Conservation (phyloP, 768 basidiomycete genomes). For the Lanmaoa rubissima region DNA sequence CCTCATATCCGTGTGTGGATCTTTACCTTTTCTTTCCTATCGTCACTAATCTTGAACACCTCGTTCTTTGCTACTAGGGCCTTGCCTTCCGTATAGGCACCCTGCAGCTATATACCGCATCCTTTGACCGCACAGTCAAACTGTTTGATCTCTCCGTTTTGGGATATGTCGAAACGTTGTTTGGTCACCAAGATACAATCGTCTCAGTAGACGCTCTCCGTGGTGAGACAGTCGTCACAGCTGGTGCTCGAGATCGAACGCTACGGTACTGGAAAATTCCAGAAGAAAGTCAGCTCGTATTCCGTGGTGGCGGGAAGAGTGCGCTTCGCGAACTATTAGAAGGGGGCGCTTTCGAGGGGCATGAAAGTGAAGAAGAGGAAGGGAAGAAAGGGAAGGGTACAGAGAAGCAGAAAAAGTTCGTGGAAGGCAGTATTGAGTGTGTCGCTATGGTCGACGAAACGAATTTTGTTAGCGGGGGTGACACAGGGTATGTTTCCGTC, state of each 20-base stretch:
- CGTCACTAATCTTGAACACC: not conserved
- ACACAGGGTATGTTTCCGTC: conserved; percentile 73
- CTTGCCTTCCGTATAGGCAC: conserved; percentile 78
- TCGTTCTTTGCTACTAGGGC: conserved; percentile 40
- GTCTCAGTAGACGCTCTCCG: conserved; percentile 76
- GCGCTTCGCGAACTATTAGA: conserved; percentile 78
- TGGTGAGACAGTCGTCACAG: conserved; percentile 80
- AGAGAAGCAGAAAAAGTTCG: conserved; percentile 42
- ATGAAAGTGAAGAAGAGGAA: conserved; percentile 47
- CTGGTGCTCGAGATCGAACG: conserved; percentile 89
- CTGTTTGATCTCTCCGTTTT: conserved; percentile 80
- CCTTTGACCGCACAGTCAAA: conserved; percentile 87
- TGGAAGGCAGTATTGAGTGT: conserved; percentile 91
- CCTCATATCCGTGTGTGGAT: conserved; percentile 57
- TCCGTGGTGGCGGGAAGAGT: conserved; percentile 91
- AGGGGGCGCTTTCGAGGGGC: conserved; percentile 62
- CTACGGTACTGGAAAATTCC: conserved; percentile 94
- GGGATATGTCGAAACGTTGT: conserved; percentile 94
- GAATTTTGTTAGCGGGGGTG: conserved; percentile 90
- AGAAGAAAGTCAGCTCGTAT: conserved; percentile 94
- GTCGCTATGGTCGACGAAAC: conserved; percentile 95
- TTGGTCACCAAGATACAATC: conserved; percentile 93
- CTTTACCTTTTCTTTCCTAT: conserved; percentile 40
- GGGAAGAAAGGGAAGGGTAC: conserved; percentile 32
- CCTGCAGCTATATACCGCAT: conserved; percentile 64